Base-by-base conservation (phyloP, 1,284 basidiomycete genomes). In the Rhodotorula sp. region DNA sequence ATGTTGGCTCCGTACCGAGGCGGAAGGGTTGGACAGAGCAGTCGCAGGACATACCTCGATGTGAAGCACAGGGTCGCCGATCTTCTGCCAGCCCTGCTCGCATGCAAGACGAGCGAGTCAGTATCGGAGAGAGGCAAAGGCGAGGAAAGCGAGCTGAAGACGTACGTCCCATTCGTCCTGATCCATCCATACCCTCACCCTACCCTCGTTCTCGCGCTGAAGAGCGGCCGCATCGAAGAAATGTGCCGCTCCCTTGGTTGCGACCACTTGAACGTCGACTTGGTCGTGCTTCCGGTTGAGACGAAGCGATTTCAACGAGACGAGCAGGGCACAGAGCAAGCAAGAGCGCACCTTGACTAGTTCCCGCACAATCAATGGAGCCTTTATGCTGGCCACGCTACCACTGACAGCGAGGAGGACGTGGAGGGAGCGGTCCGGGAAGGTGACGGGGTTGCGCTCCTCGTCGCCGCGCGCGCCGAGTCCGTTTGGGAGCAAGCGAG, bases 11-110 rank as follows among this genome's bases (percentile, higher is more conserved):
- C 22, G 19, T 7, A 55, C 50, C 39, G 68, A 60, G 3, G 34
- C 50, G 10, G 8, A 8, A 27, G 17, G 1, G 10, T 17, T 10
- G n/a, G 39, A 27, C 13, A 9, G 19, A 39, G n/a, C 15, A 46
- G 13, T 0, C 3, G 25, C 29, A 54, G 29, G 17, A 66, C 81
- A 44, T 41, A 83, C 83, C 81, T 98, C 94, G 67, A 99, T 98
- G 81, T 99, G 96, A 54, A 98, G 84, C 69, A 99, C 96, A 0
- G 95, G 91, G 79, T 98, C 92, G 0, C 94, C 92, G 55, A 96
- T 87, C 72, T 86, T 86, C 75, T 86, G 89, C 81, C 87, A 88
- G 61, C 82, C 83, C 85, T 86, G 67, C 13, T 9, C 46, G 53
- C 6, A 2, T 21, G 19, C 19, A 25, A 25, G 10, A 13, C 27